A percentile compares a stretch with the other conserved stretches of the same genome.
These are phyloP conservation scores for Stagonosporopsis tanaceti DNA, from an alignment of 2,329 filamentous ascomycete genomes.

Conservation along the genomic window DNA sequence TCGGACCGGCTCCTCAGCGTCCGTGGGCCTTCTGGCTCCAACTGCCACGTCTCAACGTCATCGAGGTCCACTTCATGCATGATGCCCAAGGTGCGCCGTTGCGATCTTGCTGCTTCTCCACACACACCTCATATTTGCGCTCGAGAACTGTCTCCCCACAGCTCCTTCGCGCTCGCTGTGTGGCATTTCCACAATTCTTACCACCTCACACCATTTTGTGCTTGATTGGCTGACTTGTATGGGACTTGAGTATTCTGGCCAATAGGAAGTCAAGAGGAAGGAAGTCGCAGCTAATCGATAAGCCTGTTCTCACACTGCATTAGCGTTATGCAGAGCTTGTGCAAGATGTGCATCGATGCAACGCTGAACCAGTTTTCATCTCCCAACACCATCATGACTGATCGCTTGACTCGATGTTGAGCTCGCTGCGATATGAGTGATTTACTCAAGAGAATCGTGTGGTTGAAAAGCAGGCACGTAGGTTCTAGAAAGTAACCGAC, in stretches of 20 bases:
- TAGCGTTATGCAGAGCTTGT: constrained; percentile 25
- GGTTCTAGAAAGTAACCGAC: not conserved
- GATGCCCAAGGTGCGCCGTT: constrained; percentile 12
- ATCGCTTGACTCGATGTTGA: constrained; percentile 6
- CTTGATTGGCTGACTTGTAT: not conserved
- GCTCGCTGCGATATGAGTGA: not conserved
- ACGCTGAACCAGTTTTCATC: constrained; percentile 21
- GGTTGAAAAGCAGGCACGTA: not conserved
- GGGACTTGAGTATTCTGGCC: not conserved
- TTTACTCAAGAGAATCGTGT: not conserved
- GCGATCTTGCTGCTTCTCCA: constrained; percentile 9
- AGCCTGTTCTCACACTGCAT: constrained; percentile 21
- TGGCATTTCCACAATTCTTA: constrained; percentile 16
- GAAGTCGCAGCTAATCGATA: constrained; percentile 29
- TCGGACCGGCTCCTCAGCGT: constrained; percentile 14
- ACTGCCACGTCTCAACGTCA: constrained; percentile 12
- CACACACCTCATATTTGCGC: constrained; percentile 24
- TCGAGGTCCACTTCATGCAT: constrained; percentile 5
- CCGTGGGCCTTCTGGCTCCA: constrained; percentile 1
- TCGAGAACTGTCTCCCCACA: constrained; percentile 26
- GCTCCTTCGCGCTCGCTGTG: constrained; percentile 14
- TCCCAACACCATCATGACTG: constrained; percentile 17
- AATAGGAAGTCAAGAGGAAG: not conserved
- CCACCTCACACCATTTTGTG: not conserved
- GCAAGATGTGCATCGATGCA: constrained; percentile 9